These are phyloP conservation scores for Metarhizium guizhouense DNA, from an alignment of 2,329 filamentous ascomycete genomes.

Conservation along the genomic window DNA sequence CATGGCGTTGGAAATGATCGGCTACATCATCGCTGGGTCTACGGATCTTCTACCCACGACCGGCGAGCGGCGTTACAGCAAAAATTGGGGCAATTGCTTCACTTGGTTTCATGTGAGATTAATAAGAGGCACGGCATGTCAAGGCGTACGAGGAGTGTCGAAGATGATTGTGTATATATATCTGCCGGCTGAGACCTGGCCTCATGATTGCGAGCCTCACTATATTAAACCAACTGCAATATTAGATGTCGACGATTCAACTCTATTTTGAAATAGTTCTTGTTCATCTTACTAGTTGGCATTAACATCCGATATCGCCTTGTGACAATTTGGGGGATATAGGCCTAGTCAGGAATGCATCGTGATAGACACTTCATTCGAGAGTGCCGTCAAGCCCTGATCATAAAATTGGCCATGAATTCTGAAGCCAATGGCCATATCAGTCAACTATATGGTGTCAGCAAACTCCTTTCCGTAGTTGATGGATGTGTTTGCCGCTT, in stretches of 20 bases:
- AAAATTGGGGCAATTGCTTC: background rate
- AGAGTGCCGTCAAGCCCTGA: too few relatives aligned
- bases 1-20: background rate
- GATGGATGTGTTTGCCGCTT: too few relatives aligned
- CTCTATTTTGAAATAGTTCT: background rate
- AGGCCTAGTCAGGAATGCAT: too few relatives aligned
- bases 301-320: background rate
- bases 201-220: background rate
- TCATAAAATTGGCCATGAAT: too few relatives aligned
- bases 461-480: too few relatives aligned
- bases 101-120: background rate
- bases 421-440: too few relatives aligned
- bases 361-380: too few relatives aligned
- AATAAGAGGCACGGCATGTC: background rate
- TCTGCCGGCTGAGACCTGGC: background rate
- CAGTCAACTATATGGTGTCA: too few relatives aligned
- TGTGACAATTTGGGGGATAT: too few relatives aligned
- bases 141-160: background rate
- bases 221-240: background rate
- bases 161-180: background rate
- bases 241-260: background rate
- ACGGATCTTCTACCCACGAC: background rate
- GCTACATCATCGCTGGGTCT: background rate
- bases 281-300: background rate
- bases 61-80: background rate